Evolutionary conservation across 768 basidiomycete genomes (phyloP).

Genomic region (Auricularia sp.): DNA sequence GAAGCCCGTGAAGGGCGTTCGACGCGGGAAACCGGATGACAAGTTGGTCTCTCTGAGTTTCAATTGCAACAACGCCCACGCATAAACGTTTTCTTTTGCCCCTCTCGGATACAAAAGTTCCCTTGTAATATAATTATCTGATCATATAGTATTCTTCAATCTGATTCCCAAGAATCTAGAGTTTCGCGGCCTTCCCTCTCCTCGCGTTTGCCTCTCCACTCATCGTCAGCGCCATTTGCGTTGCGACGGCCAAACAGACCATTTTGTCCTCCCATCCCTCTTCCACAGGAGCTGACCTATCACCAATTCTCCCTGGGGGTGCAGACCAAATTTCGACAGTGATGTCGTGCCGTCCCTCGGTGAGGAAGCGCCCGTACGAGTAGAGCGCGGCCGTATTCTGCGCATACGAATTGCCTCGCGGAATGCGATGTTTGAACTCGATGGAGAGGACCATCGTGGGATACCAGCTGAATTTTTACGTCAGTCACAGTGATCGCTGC

Average conservation of each 20-base stretch:
- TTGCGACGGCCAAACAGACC: slow-evolving; percentile 49
- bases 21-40: no score
- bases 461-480: slow-evolving; percentile 37
- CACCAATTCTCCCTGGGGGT: slow-evolving; percentile 28
- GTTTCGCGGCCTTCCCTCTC: no score
- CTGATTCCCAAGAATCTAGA: no score
- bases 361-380: slow-evolving; percentile 40
- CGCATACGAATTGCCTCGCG: slow-evolving; percentile 33
- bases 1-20: no score
- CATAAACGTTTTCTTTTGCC: no score
- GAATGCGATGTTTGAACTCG: slow-evolving; percentile 56
- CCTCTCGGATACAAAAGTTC: no score
- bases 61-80: no score
- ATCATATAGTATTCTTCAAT: no score
- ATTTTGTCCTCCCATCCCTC: slow-evolving; percentile 48
- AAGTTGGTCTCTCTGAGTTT: no score
- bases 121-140: no score
- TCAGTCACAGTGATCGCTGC: no score
- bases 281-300: not conserved
- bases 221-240: slow-evolving; percentile 25
- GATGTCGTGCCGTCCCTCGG: slow-evolving; percentile 45
- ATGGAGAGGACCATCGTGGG: slow-evolving; percentile 52
- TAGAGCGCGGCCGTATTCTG: slow-evolving; percentile 50
- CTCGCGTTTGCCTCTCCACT: no score
- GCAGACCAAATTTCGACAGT: slow-evolving; percentile 61